phyloP scores from a whole-genome alignment of 2,329 filamentous ascomycete genomes.

The Akanthomyces dipterigenus region DNA sequence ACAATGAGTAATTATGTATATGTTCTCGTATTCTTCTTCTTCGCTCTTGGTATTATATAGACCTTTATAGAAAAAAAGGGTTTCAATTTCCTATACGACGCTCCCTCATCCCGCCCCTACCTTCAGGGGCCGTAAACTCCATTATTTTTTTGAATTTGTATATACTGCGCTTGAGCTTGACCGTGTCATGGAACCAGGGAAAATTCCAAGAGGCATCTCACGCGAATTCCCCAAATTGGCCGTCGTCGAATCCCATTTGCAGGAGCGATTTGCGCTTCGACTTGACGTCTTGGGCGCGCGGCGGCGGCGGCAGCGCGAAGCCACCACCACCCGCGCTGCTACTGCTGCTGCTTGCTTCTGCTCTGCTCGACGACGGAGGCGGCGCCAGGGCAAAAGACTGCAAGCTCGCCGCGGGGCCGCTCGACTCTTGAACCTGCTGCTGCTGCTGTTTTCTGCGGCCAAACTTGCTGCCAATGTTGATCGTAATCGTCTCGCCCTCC shows the following conservation, averaged over 20 bases:
- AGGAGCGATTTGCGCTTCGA: conserved; percentile 51
- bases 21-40: background rate
- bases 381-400: conserved; percentile 68
- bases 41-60: background rate
- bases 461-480: conserved; percentile 58
- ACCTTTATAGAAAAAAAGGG: background rate
- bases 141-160: background rate
- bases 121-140: background rate
- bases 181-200: too few relatives aligned
- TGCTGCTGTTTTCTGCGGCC: conserved; percentile 31
- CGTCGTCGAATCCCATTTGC: conserved; percentile 78
- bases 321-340: conserved; percentile 27
- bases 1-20: background rate
- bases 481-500: conserved; percentile 81
- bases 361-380: conserved; percentile 21
- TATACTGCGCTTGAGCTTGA: background rate
- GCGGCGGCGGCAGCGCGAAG: conserved; percentile 59
- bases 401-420: conserved; percentile 23
- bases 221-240: conserved; percentile 79
- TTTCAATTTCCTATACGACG: background rate
- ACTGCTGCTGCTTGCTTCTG: conserved; percentile 16
- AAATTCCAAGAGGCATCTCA: conserved; percentile 19
- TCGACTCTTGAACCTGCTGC: conserved; percentile 11
- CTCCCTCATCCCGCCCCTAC: background rate
- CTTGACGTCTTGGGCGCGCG: conserved; percentile 55